Evolutionary conservation across 345 rosid genomes (phyloP).

Genomic region (Draba incana): DNA sequence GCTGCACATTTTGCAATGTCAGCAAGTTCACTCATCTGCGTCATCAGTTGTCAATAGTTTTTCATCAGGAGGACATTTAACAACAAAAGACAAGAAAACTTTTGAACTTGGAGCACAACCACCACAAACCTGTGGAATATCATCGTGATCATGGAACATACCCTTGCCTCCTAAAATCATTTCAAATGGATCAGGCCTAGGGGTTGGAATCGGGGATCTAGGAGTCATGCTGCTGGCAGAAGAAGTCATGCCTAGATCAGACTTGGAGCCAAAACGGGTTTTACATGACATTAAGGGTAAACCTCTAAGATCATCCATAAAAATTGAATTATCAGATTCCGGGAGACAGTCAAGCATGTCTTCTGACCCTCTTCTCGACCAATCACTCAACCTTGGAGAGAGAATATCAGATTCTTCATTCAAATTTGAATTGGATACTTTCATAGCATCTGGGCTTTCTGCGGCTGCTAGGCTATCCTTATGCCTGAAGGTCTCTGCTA

Average conservation of each 20-base stretch:
- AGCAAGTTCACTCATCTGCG: conserved; percentile 96
- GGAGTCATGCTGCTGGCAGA: conserved; percentile 99
- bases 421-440: conserved; percentile 85
- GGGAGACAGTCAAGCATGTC: conserved; percentile 98
- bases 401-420: conserved; percentile 84
- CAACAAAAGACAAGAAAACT: conserved; percentile 18
- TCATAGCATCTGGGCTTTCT: conserved; percentile 89
- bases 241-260: conserved; percentile 97
- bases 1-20: conserved; percentile 97
- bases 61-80: conserved; percentile 1
- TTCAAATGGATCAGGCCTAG: conserved; percentile 90
- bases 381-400: conserved; percentile 96
- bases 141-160: conserved; percentile 78
- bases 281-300: conserved; percentile 91
- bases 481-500: conserved; percentile 71
- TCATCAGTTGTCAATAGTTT: conserved; percentile 35
- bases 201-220: conserved; percentile 92
- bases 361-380: conserved; percentile 97
- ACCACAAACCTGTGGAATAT: conserved; percentile 76
- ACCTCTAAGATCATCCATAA: conserved; percentile 92
- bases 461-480: conserved; percentile 70
- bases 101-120: conserved; percentile 13
- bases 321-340: conserved; percentile 75
- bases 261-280: conserved; percentile 95
- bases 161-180: conserved; percentile 84